phyloP scores from a whole-genome alignment of 2,329 filamentous ascomycete species.

The Knufia petricola region DNA sequence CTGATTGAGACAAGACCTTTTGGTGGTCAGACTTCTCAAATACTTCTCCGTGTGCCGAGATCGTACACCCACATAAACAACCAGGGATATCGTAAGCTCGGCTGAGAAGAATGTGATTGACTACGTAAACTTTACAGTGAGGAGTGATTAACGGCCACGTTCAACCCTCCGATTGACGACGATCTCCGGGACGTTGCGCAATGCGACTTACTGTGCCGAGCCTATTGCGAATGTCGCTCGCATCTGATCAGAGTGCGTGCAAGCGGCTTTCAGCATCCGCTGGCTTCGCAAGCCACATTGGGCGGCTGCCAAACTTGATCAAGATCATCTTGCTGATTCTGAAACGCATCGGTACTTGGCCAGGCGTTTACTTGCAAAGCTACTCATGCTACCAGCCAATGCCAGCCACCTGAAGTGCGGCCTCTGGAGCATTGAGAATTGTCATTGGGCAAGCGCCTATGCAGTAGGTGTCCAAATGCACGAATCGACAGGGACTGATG shows the following conservation, averaged over 20 bases:
- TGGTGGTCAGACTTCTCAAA: background rate
- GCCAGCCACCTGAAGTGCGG: background rate
- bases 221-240: background rate
- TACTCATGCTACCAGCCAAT: background rate
- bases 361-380: slow-evolving; percentile 5
- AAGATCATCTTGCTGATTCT: background rate
- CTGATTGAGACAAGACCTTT: slow-evolving; percentile 1
- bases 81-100: too few species aligned
- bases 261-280: background rate
- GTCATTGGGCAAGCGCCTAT: slow-evolving; percentile 8
- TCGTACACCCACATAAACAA: too few species aligned
- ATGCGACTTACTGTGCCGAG: background rate
- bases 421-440: background rate
- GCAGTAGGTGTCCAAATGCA: background rate
- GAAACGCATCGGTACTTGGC: slow-evolving; percentile 6
- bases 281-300: slow-evolving; percentile 7
- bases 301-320: background rate
- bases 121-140: background rate
- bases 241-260: background rate
- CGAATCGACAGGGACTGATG: background rate
- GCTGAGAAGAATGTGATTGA: background rate
- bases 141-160: background rate
- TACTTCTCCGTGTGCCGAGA: too few species aligned
- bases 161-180: background rate
- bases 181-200: slow-evolving; percentile 2